Conservation (phyloP, 768 basidiomycete genomes). For the Nidula microcarpa region DNA sequence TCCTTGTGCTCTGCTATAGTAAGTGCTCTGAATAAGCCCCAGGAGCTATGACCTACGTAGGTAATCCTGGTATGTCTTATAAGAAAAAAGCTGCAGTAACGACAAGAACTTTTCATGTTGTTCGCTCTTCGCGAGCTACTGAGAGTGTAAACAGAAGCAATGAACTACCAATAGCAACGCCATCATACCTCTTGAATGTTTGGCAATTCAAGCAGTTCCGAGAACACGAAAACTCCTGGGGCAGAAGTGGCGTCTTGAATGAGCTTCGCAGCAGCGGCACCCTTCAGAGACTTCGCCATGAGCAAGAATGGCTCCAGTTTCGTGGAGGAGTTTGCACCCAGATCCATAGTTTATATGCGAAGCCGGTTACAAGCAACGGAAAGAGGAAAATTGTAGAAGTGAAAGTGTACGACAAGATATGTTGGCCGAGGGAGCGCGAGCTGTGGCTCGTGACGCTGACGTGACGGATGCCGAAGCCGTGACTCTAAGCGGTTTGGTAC, state of each 20-base stretch:
- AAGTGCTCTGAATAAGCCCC: background rate
- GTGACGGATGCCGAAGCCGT: too few species aligned
- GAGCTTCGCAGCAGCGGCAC: conserved; percentile 89
- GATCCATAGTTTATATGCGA: conserved; percentile 42
- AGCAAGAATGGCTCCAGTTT: conserved; percentile 89
- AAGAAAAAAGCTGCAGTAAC: conserved; percentile 85
- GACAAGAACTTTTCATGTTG: conserved; percentile 58
- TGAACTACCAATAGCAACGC: background rate
- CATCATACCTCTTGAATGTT: conserved; percentile 78
- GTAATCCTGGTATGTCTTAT: conserved; percentile 84
- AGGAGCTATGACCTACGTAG: conserved; percentile 35
- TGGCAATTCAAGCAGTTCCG: conserved; percentile 78
- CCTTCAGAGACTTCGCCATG: conserved; percentile 89
- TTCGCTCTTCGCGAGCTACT: conserved; percentile 64
- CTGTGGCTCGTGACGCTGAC: too few species aligned
- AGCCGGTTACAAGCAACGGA: background rate
- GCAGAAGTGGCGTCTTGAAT: conserved; percentile 84
- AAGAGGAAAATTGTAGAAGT: background rate
- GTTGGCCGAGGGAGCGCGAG: background rate
- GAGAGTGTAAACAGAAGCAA: background rate
- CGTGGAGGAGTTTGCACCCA: conserved; percentile 56
- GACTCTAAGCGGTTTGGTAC: too few species aligned
- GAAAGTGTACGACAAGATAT: background rate
- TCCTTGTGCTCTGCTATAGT: conserved; percentile 56
- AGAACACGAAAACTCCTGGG: conserved; percentile 89